Evolutionary conservation across 208 protist genomes (phyloP).

Genomic region (Leishmania tropica): DNA sequence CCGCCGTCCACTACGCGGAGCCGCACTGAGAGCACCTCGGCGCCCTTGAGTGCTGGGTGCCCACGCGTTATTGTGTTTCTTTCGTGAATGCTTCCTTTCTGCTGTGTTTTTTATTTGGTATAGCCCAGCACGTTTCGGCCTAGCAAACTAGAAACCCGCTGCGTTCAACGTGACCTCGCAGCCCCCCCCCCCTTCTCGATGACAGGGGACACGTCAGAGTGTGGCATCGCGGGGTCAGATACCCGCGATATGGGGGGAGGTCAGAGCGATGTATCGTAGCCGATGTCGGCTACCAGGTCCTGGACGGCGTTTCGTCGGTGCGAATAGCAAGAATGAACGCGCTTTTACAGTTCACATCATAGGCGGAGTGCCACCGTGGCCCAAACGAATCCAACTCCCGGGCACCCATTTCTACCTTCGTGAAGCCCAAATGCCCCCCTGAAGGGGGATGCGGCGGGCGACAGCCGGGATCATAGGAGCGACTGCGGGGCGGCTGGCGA

Average conservation of each 20-base stretch:
- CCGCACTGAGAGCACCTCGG: slow-evolving; percentile 29
- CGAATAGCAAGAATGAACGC: too few species aligned
- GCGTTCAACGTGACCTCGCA: background rate
- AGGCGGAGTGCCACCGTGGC: too few species aligned
- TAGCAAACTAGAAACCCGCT: background rate
- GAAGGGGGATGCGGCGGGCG: too few species aligned
- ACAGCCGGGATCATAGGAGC: too few species aligned
- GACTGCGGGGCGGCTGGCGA: too few species aligned
- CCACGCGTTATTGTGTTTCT: background rate
- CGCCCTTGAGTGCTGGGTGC: background rate
- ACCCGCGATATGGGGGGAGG: too few species aligned
- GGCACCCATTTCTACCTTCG: too few species aligned
- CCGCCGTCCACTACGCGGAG: slow-evolving; percentile 29
- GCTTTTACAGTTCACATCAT: too few species aligned
- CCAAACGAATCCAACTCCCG: too few species aligned
- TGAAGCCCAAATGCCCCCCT: too few species aligned
- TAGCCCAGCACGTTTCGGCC: background rate
- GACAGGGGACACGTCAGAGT: background rate
- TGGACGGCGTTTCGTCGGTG: too few species aligned
- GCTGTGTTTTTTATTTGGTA: background rate
- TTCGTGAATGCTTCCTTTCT: background rate
- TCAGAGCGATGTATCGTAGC: background rate
- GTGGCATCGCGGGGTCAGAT: background rate
- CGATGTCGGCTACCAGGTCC: too few species aligned
- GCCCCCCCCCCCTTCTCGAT: background rate